Base-by-base conservation (phyloP, 345 rosid species). In the Moringa oleifera region DNA sequence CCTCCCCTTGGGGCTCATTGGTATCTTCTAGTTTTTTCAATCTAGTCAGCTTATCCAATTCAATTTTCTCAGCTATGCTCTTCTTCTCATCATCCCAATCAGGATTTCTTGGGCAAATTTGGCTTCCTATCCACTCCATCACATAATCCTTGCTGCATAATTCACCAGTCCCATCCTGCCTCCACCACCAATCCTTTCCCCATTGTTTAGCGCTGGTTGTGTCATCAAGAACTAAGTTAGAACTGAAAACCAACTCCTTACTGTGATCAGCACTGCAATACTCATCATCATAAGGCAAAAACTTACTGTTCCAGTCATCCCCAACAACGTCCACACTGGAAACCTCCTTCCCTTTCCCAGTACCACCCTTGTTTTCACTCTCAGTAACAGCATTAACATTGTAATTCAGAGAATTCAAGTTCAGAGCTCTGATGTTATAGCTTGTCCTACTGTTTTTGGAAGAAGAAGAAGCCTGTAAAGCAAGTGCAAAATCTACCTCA, bases 141-240 rank as follows among this genome's bases (percentile, higher is more conserved):
- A 94, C 95, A 55, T 94, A 91, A 78, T 94, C 99, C 63, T 91
- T 94, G 57, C 96, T 88, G 61, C 93, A 88, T 66, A 91, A 65
- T 65, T 94, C 99, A 51, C 89, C 95, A 73, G 91, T 91, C 25
- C 92, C 95, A 51, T 88, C 96, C 71, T 90, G 97, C 72, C 86
- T 91, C 96, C 97, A 90, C 99, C 99, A 94, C 99, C 99, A 94
- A 70, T 94, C 99, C 69, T 90, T 88, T 5, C 99, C 96, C 99
- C 99, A 91, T 63, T 90, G 96, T 55, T 88, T 87, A 0, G 76
- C 58, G 19, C 77, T 73, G 0, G 69, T 63, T 18, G 77, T 77
- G 33, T 81, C 71, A 68, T 81, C 83, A 61, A 61, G 76, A 74
- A 63, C 79, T 57, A 66, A 65, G 20, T 71, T 77, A 23, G 79